Evolutionary conservation across 1,284 basidiomycete genomes (phyloP), one percentile per base, ranked within the genome.

Genomic region (Marasmius oreades): DNA sequence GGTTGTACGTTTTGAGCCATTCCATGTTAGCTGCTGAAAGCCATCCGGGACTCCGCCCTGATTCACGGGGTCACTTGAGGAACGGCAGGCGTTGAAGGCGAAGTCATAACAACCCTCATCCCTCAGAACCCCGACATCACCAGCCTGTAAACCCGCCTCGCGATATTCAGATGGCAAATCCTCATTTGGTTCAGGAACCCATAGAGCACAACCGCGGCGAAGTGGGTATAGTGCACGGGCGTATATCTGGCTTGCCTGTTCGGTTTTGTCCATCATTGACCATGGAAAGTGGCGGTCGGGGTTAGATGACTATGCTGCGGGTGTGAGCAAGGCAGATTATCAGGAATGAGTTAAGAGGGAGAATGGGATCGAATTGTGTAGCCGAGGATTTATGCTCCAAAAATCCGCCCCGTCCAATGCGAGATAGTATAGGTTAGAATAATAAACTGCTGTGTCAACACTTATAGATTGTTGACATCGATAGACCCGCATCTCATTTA

Each of bases 151-250:
- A 0, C 64, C 66, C 37, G 62, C 53, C 0, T 57, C 58, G 43
- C 56, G 59, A 55, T 64, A 63, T 34, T 60, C 61, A 18, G 56
- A 44, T 4, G 62, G 56, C 22, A 68, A 56, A 22, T 43, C 52
- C 22, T 46, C 56, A 33, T 59, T 59, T 10, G 64, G 64, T 47
- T 68, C 63, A 2, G 70, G 69, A 7, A 62, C 57, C 67, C 66
- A 69, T 23, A 71, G 55, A 3, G 69, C 69, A 51, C 66, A 69
- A 4, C 70, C 70, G 18, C 58, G 53, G 8, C 51, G 28, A 23
- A 47, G 43, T 14, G 43, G 56, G 11, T 53, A 36, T 20, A 57
- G 56, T 31, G 48, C 18, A 7, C 45, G 51, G 14, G 56, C 44
- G 46, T 57, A 57, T 22, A 34, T 11, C 52, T 53, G 23, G 36